Evolutionary conservation across 2,329 filamentous ascomycete genomes (phyloP).

Genomic region (Dactylellina haptotyla): DNA sequence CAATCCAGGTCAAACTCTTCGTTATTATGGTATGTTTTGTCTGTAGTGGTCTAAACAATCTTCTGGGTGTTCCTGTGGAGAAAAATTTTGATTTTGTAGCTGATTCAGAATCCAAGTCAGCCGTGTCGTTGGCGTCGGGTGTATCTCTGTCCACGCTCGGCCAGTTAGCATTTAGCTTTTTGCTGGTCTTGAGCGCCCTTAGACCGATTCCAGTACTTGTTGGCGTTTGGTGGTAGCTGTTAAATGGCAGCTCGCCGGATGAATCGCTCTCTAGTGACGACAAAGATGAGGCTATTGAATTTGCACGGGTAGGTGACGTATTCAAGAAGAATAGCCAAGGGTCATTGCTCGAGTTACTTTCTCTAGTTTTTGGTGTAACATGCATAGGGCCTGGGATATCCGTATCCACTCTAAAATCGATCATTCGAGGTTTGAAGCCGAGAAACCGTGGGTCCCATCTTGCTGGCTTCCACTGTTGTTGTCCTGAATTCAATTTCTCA

Average conservation of each 20-base stretch:
- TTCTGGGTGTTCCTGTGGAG: no score
- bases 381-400: neutral
- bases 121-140: no score
- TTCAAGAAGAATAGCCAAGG: slow-evolving; percentile 2
- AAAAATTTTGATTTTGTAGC: no score
- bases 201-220: neutral
- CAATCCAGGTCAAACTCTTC: neutral
- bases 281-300: slow-evolving; percentile 30
- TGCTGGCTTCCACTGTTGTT: neutral
- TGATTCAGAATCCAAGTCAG: no score
- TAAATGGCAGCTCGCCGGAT: neutral
- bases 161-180: no score
- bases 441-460: slow-evolving; percentile 15
- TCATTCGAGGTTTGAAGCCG: slow-evolving; percentile 26
- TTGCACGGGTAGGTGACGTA: slow-evolving; percentile 30
- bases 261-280: neutral
- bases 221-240: neutral
- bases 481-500: neutral
- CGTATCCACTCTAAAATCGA: slow-evolving; percentile 26
- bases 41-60: no score
- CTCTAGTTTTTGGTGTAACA: neutral
- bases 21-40: no score
- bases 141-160: no score
- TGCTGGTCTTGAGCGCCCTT: neutral
- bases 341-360: neutral